These are phyloP conservation scores for Lipomyces mesembrius DNA, from an alignment of 805 yeast species.

Conservation along the genomic window DNA sequence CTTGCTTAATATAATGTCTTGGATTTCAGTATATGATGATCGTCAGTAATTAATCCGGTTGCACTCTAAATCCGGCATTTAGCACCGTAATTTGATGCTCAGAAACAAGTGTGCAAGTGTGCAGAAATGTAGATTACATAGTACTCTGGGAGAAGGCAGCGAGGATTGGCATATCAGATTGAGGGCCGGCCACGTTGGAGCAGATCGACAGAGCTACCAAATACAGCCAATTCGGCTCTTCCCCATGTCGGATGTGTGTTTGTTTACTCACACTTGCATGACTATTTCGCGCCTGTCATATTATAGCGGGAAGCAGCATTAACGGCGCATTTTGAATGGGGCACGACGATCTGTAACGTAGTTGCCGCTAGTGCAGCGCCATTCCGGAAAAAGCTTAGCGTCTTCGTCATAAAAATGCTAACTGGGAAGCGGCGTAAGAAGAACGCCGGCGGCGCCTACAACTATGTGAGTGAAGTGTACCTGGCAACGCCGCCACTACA, in stretches of 20 bases:
- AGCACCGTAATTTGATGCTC: not conserved
- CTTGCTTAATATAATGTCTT: not conserved
- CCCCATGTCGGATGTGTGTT: no score
- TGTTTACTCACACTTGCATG: no score
- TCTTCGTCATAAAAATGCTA: not conserved
- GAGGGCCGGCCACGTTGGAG: no score
- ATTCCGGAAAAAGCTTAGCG: not conserved
- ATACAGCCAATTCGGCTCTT: no score
- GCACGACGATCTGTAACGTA: not conserved
- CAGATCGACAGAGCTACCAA: no score
- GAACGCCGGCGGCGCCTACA: not conserved
- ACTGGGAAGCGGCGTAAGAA: not conserved
- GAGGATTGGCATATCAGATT: no score
- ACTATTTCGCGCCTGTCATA: no score
- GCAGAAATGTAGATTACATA: no score
- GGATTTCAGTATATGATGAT: not conserved
- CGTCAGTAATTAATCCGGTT: not conserved
- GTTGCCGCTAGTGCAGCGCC: not conserved
- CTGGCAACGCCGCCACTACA: not conserved
- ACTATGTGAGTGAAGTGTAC: no score
- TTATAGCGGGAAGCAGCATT: no score
- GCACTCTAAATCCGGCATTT: not conserved
- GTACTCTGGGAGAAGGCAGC: no score
- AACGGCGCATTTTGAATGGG: no score
- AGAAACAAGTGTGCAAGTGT: not conserved